Conservation (phyloP, 345 rosid species). For the Stellera chamaejasme region DNA sequence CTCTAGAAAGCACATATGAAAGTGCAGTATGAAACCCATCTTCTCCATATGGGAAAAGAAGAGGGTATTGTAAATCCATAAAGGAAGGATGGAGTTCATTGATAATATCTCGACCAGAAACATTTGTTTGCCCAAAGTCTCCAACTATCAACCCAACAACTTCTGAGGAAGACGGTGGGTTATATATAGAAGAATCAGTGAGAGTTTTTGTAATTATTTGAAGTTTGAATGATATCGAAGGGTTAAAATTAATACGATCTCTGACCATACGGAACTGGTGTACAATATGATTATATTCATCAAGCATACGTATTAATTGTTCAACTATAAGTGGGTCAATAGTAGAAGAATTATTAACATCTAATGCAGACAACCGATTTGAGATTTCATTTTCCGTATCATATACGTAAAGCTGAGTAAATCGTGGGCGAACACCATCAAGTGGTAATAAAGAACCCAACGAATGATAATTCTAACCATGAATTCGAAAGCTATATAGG, state of each 20-base stretch:
- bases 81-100: too few species aligned
- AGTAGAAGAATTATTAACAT: rapidly evolving
- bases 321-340: background rate
- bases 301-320: background rate
- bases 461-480: background rate
- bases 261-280: background rate
- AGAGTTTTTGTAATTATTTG: background rate
- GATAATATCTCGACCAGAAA: too few species aligned
- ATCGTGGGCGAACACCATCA: rapidly evolving
- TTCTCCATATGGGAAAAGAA: too few species aligned
- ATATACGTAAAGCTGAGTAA: conserved; percentile 5
- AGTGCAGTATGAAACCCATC: background rate
- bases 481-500: background rate
- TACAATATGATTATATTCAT: background rate
- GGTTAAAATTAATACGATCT: background rate
- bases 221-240: background rate
- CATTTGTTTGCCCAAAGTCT: too few species aligned
- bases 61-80: too few species aligned
- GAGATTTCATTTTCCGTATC: background rate
- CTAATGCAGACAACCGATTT: background rate
- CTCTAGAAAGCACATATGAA: background rate
- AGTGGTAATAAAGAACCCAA: background rate
- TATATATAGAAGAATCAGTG: background rate
- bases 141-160: conserved; percentile 2
- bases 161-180: background rate